phyloP scores from a whole-genome alignment of 306 rosid genomes.

The Rubus parviflorus region DNA sequence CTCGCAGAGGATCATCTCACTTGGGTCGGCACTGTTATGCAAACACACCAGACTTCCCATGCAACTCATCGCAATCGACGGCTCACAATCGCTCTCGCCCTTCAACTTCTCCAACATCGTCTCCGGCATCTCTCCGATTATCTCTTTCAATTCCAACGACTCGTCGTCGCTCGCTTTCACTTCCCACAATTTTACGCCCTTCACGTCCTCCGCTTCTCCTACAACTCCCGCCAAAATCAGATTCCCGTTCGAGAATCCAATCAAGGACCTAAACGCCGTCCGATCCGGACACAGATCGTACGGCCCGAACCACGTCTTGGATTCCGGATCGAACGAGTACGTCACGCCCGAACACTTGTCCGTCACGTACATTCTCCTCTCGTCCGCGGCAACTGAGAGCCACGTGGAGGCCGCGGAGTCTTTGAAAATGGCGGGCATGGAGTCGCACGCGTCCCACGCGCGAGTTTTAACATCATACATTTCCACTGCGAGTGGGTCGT shows the following conservation, averaged over 20 bases:
- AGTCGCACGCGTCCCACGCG: conserved; percentile 45
- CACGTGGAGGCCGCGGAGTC: conserved; percentile 55
- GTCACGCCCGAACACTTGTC: conserved; percentile 52
- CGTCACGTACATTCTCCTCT: conserved; percentile 41
- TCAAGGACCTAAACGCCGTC: conserved; percentile 20
- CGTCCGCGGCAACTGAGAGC: conserved; percentile 51
- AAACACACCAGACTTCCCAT: conserved; percentile 47
- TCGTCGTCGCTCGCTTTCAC: conserved; percentile 30
- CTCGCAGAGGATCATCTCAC: conserved; percentile 53
- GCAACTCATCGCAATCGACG: conserved; percentile 45
- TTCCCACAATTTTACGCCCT: conserved; percentile 51
- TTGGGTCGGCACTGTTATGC: conserved; percentile 33
- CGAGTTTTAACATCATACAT: conserved; percentile 34
- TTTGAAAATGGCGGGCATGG: conserved; percentile 52
- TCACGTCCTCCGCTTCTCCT: conserved; percentile 40
- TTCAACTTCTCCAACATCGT: conserved; percentile 47
- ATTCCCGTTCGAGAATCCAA: conserved; percentile 30
- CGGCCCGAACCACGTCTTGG: conserved; percentile 60
- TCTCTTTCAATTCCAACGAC: conserved; percentile 28
- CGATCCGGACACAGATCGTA: conserved; percentile 39
- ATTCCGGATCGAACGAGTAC: conserved; percentile 42
- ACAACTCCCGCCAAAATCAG: conserved; percentile 52
- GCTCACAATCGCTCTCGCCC: conserved; percentile 33
- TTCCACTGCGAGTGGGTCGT: conserved; percentile 67
- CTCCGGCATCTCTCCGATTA: conserved; percentile 67